Base-by-base conservation (phyloP, 768 basidiomycete genomes). In the Hygrocybe punicea region DNA sequence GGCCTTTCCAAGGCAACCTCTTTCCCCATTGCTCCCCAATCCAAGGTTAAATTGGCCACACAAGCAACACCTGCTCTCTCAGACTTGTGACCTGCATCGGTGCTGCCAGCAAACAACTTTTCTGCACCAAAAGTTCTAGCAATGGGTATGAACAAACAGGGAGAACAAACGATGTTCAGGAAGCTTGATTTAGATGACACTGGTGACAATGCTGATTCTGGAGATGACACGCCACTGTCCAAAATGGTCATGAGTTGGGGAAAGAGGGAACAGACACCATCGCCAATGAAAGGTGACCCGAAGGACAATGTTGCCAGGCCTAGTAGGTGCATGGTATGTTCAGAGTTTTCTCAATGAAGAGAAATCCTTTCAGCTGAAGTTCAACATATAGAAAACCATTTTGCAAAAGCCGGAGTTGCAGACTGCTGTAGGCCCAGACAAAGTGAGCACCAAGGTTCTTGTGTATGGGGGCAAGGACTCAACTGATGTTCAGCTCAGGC, bases 151-250 rank as follows among this genome's bases (percentile, higher is more conserved):
- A n/a, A n/a, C 21, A 19, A 45, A 3, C 40, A 3, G 44, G 24
- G 24, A 25, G 16, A 17, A n/a, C 37, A 25, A 24, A 24, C 13
- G 11, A 44, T 29, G 9, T 53, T 55, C 33, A 34, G 23, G 25
- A 14, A 29, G 40, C 44, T 56, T 21, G 40, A 24, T 47, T 16
- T 17, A 35, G 42, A 36, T 16, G 29, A 42, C 14, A 47, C 40
- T 4, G 40, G 16, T 9, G 49, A 56, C 14, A 23, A 46, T n/a
- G 35, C 36, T 17, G 59, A 60, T 24, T 37, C 49, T 11, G 59
- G 52, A 6, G 59, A 60, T 51, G 59, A 60, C 24, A 47, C 56
- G 19, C 59, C 59, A 7, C 13, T 57, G 6, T 21, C 33, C 16
- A 44, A 57, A 23, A 23, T 42, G 37, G 24, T 16, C 14, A 46